These are phyloP conservation scores for Carex arenaria DNA, from an alignment of 202 grass and related monocot species.

Conservation along the genomic window DNA sequence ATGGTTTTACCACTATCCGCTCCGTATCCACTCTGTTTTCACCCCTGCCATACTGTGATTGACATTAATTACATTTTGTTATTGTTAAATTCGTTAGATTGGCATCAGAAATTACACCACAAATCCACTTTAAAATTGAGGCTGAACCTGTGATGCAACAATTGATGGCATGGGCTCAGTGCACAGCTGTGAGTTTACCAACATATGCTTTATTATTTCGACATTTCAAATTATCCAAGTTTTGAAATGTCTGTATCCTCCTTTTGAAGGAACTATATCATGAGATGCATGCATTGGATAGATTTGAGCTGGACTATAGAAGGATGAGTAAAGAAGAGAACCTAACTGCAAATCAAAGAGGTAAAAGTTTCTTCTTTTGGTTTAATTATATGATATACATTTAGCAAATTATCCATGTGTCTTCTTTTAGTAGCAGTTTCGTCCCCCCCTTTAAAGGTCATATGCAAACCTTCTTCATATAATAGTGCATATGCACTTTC, in stretches of 20 bases:
- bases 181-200: constrained; percentile 66
- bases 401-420: neutral
- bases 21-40: too few relatives aligned
- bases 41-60: neutral
- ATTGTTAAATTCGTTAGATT: constrained; percentile 49
- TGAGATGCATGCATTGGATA: constrained; percentile 90
- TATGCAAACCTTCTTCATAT: constrained; percentile 15
- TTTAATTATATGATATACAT: neutral
- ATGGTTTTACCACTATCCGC: too few relatives aligned
- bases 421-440: neutral
- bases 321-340: constrained; percentile 65
- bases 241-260: constrained; percentile 12
- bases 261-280: constrained; percentile 87
- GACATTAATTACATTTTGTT: constrained; percentile 15
- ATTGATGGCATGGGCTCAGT: constrained; percentile 58
- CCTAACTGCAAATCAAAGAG: constrained; percentile 50
- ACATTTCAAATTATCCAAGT: constrained; percentile 24
- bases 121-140: constrained; percentile 52
- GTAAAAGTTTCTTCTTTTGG: constrained; percentile 27
- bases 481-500: constrained; percentile 14
- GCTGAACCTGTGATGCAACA: constrained; percentile 60
- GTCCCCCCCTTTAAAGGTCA: constrained; percentile 16
- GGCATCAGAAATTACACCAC: constrained; percentile 58
- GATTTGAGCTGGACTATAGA: constrained; percentile 68
- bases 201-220: constrained; percentile 17